A percentile compares a stretch with the other conserved stretches of the same genome.
phyloP scores from a whole-genome alignment of 2,329 filamentous ascomycete genomes.

The Byssothecium circinans region DNA sequence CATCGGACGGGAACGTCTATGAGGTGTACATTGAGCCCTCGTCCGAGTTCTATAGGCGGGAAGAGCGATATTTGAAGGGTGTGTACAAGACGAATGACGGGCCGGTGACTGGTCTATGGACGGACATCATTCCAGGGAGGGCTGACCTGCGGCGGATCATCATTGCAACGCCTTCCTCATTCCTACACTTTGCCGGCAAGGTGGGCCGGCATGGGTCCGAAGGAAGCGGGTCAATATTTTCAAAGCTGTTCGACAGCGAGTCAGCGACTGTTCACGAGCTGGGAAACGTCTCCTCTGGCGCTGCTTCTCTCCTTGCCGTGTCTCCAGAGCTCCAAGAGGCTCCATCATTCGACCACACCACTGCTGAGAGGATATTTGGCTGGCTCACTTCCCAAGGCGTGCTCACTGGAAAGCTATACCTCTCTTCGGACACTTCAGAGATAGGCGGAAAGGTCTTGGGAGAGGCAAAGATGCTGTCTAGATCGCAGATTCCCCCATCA shows the following conservation, averaged over 20 bases:
- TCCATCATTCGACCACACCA: slow-evolving; percentile 53
- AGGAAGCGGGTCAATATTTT: slow-evolving; percentile 82
- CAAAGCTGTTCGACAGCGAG: slow-evolving; percentile 84
- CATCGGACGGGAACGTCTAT: slow-evolving; percentile 92
- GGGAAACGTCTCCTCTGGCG: slow-evolving; percentile 59
- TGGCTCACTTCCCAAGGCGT: slow-evolving; percentile 90
- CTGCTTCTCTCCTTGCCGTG: slow-evolving; percentile 69
- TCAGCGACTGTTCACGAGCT: slow-evolving; percentile 76
- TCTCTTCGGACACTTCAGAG: slow-evolving; percentile 61
- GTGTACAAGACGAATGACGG: slow-evolving; percentile 83
- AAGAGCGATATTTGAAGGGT: slow-evolving; percentile 86
- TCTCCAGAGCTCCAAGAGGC: slow-evolving; percentile 70
- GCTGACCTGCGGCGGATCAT: slow-evolving; percentile 76
- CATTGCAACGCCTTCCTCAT: slow-evolving; percentile 73
- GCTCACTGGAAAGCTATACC: slow-evolving; percentile 78
- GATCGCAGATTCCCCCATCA: slow-evolving; percentile 70
- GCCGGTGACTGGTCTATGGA: slow-evolving; percentile 82
- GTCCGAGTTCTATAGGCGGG: slow-evolving; percentile 90
- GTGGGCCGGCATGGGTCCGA: slow-evolving; percentile 73
- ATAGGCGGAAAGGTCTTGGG: slow-evolving; percentile 75
- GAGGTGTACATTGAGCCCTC: slow-evolving; percentile 94
- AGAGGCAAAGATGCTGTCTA: slow-evolving; percentile 75
- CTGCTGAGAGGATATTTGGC: slow-evolving; percentile 74
- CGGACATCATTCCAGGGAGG: slow-evolving; percentile 69
- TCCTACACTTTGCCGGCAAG: slow-evolving; percentile 81